Base-by-base conservation (phyloP, 2,329 filamentous ascomycete genomes). In the Amauroascus verrucosus region DNA sequence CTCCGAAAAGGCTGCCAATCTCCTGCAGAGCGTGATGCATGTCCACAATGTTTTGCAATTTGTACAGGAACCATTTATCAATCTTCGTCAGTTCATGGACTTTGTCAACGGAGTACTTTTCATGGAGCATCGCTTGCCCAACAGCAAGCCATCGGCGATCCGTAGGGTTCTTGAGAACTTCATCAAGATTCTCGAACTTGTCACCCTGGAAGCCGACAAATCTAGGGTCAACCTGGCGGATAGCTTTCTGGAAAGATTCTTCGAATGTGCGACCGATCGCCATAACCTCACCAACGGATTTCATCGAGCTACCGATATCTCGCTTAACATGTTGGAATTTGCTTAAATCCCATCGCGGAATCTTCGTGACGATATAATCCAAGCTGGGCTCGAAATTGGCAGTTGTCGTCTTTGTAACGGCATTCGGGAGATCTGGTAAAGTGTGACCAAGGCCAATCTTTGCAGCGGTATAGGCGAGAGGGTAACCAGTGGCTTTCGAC, bases 251-350 rank as follows among this genome's bases (percentile, higher is more conserved):
- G 77, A 98, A 95, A 14, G 89, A 95, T 75, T 98, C 93, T 73
- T 98, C 93, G 64, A 97, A 98, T 28, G 93, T 97, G 71, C 93
- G 84, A 61, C 93, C 93, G 64, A 98, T 97, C 59, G 93, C 93
- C 93, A 98, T 98, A 56, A 98, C 93, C 73, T 98, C 93, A 68
- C 93, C 93, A 54, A 98, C 90, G 22, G 90, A 96, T 77, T 97
- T 98, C 93, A 98, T 98, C 57, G 91, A 86, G 67, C 88, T 95
- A 62, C 93, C 93, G 67, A 98, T 97, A 66, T 95, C 87, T 57
- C 93, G 86, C 78, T 95, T 94, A 60, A 98, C 93, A 65, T 97
- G 91, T 75, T 97, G 91, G 79, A 98, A 98, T 77, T 98, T 98
- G 77, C 87, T 83, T 67, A 98, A 73, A 78, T 98, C 93, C 93